These are phyloP conservation scores for Cyberlindnera euphorbiae DNA, from an alignment of 805 yeast genomes.

Conservation along the genomic window DNA sequence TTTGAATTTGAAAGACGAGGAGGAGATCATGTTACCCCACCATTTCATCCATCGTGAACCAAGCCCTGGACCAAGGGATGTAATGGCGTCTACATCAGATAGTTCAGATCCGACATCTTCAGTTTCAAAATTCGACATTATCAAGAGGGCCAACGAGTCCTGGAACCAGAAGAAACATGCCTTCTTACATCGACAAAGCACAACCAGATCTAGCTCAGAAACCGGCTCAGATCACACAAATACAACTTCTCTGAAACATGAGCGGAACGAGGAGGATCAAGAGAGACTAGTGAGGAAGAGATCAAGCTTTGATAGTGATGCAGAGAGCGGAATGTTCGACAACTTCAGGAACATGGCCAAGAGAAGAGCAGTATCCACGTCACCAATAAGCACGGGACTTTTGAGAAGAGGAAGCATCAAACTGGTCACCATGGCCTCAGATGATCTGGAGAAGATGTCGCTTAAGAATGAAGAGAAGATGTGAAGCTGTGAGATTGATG, in stretches of 20 bases:
- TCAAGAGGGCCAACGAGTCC: constrained; percentile 25
- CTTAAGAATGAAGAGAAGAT: constrained; percentile 8
- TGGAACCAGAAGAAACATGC: constrained; percentile 24
- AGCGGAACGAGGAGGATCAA: too few relatives aligned
- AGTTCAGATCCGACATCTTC: too few relatives aligned
- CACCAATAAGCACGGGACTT: constrained; percentile 21
- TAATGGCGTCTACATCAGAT: too few relatives aligned
- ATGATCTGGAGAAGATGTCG: constrained; percentile 25
- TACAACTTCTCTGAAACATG: too few relatives aligned
- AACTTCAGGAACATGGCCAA: constrained; percentile 7
- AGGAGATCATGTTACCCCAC: constrained; percentile 8
- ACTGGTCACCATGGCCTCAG: constrained; percentile 20
- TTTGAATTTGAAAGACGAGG: constrained; percentile 22
- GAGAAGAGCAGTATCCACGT: constrained; percentile 27
- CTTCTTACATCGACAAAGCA: constrained; percentile 1
- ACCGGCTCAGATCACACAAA: background rate
- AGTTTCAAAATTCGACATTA: constrained; percentile 23
- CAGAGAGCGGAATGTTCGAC: background rate
- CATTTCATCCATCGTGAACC: background rate
- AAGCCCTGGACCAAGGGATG: constrained; percentile 1
- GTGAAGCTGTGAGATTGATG: too few relatives aligned
- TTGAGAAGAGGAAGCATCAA: constrained; percentile 19
- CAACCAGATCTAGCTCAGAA: background rate
- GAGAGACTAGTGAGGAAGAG: constrained; percentile 19
- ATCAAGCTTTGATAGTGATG: constrained; percentile 15